Evolutionary conservation across 495 filamentous ascomycete genomes (phyloP).

Genomic region (Talaromyces liani): DNA sequence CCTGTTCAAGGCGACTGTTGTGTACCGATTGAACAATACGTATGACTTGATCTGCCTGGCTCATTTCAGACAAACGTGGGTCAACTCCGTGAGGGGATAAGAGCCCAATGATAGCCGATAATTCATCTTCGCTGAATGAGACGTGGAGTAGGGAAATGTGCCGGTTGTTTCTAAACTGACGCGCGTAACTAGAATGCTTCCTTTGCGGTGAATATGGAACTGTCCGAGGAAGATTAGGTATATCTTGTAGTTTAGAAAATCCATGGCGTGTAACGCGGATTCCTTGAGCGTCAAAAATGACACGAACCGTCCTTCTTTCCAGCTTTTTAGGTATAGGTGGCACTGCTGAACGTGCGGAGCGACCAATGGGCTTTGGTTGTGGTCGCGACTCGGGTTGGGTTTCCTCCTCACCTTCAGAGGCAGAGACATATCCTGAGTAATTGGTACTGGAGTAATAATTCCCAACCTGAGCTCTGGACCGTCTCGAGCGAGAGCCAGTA

Average conservation of each 20-base stretch:
- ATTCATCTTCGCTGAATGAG: conserved; percentile 14
- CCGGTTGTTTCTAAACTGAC: not conserved
- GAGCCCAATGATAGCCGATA: conserved; percentile 12
- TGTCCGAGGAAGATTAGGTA: conserved; percentile 6
- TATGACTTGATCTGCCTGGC: conserved; percentile 13
- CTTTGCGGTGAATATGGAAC: conserved; percentile 10
- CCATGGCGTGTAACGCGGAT: conserved; percentile 10
- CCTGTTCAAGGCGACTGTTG: not conserved
- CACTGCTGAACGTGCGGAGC: not conserved
- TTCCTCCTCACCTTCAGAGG: conserved; percentile 6
- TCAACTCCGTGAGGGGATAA: conserved; percentile 8
- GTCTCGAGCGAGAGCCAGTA: conserved; percentile 18
- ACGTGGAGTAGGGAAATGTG: conserved; percentile 11
- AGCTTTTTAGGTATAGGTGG: not conserved
- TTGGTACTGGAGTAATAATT: conserved; percentile 20
- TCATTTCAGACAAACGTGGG: conserved; percentile 8
- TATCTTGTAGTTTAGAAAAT: conserved; percentile 8
- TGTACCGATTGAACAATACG: conserved; percentile 6
- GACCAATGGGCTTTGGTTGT: not conserved
- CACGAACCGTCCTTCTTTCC: not conserved
- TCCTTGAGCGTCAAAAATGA: conserved; percentile 6
- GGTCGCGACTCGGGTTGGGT: not conserved
- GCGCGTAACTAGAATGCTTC: conserved; percentile 11
- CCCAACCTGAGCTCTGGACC: conserved; percentile 14
- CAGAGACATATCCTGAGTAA: conserved; percentile 10